Evolutionary conservation across 148 eudicot genomes (phyloP), one percentile per base, ranked within the genome.

Genomic region (Rhododendron henanense): DNA sequence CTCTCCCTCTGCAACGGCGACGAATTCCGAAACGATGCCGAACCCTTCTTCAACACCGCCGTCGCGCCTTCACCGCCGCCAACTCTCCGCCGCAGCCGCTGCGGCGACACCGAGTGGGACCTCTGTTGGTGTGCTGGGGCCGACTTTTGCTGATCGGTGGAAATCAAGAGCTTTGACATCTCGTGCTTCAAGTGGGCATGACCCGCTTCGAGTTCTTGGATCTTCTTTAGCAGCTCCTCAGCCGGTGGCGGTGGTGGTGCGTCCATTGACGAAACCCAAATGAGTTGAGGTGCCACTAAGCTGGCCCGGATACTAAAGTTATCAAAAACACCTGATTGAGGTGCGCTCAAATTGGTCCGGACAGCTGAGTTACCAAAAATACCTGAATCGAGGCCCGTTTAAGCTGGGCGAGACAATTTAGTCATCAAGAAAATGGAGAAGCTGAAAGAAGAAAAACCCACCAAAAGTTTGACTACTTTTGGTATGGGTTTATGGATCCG

Each of bases 1-100:
- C 96, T 92, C 91, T 95, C 98, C 50, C 96, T 90, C 91, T 90
- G 94, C 91, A 93, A 78, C 51, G 96, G 97, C 35, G 98, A 94
- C 21, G 94, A 90, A 85, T 89, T 91, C 51, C 95, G 87, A 31
- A 93, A 91, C 9, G 95, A 90, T 8, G 87, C 81, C 6, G 94
- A 92, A 8, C 95, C 94, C 76, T 79, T 91, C 88, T 89, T 89
- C 92, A 91, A 89, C 47, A 83, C 86, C 16, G 87, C 91, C 10
- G 86, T 88, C 5, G 83, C 83, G 53, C 85, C 90, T n/a, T 83
- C 90, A 39, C 63, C 81, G 84, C 86, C 84, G 63, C 76, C 45
- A 35, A 80, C 59, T 84, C 65, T 87, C 79, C 86, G 89, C 65
- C 83, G 85, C 50, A 87, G 88, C 74, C 96, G 89, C 84, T 93